Conservation (phyloP, 2,329 filamentous ascomycete genomes). For the Pseudogymnoascus sp. region DNA sequence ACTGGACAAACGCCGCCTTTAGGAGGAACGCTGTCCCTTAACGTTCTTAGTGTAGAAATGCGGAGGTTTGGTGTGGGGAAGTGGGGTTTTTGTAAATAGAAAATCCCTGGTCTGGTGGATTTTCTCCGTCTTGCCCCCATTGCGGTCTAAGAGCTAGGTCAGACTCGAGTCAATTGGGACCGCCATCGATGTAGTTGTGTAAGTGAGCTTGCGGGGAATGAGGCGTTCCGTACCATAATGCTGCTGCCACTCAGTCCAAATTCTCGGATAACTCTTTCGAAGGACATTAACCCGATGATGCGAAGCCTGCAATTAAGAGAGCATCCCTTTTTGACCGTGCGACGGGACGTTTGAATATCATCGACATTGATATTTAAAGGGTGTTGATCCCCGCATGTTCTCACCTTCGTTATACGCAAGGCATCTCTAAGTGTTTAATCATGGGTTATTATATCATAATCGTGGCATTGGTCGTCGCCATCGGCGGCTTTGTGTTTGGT, state of each 20-base stretch:
- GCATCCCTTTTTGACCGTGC: neutral
- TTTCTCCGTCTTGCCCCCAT: neutral
- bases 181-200: neutral
- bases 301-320: neutral
- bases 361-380: neutral
- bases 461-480: constrained; percentile 19
- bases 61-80: neutral
- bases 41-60: neutral
- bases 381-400: neutral
- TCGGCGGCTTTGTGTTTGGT: constrained; percentile 21
- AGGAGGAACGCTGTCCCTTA: neutral
- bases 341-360: neutral
- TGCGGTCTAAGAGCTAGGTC: neutral
- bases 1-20: neutral
- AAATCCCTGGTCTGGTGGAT: neutral
- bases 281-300: neutral
- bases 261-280: neutral
- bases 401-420: neutral
- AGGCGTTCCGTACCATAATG: neutral
- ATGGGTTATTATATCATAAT: constrained; percentile 19
- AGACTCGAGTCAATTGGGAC: neutral
- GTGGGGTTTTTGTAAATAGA: neutral
- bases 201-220: neutral
- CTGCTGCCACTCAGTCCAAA: neutral
- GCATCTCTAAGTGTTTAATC: neutral